Evolutionary conservation across 2,329 filamentous ascomycete genomes (phyloP).

Genomic region (Penicillium verrucosum): DNA sequence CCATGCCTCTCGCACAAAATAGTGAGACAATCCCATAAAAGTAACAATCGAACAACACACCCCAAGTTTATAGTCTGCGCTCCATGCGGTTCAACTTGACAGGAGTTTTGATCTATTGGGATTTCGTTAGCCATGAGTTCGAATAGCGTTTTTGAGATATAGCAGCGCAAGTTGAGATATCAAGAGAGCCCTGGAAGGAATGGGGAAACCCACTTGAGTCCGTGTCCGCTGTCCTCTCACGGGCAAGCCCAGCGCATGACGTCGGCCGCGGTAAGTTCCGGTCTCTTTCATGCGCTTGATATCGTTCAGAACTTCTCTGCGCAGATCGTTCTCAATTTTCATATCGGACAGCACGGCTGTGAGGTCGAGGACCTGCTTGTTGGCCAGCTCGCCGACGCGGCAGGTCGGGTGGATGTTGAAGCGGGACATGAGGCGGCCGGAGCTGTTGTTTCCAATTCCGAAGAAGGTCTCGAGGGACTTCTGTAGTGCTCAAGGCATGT

Average conservation of each 20-base stretch:
- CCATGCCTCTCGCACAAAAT: constrained; percentile 24
- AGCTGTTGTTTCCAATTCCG: constrained; percentile 69
- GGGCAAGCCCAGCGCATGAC: constrained; percentile 90
- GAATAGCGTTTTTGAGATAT: neutral
- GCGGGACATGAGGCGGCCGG: constrained; percentile 76
- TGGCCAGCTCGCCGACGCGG: constrained; percentile 69
- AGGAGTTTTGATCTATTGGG: constrained; percentile 55
- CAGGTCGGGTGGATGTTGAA: constrained; percentile 82
- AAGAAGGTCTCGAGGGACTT: constrained; percentile 77
- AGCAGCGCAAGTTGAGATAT: neutral
- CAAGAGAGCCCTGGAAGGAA: neutral
- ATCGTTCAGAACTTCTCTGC: constrained; percentile 74
- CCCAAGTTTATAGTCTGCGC: constrained; percentile 41
- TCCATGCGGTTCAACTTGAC: constrained; percentile 59
- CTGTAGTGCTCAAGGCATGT: constrained; percentile 14
- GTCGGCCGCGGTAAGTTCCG: constrained; percentile 79
- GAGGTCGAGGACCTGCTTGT: constrained; percentile 74
- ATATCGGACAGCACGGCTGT: constrained; percentile 83
- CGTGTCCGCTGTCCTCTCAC: constrained; percentile 87
- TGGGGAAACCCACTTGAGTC: constrained; percentile 56
- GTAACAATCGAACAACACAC: constrained; percentile 12
- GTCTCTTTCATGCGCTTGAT: constrained; percentile 85
- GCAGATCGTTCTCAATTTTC: constrained; percentile 89
- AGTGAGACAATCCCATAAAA: constrained; percentile 22
- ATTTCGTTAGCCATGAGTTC: constrained; percentile 18